Base-by-base conservation (phyloP, 495 filamentous ascomycete genomes). In the Aspergillus panamensis region DNA sequence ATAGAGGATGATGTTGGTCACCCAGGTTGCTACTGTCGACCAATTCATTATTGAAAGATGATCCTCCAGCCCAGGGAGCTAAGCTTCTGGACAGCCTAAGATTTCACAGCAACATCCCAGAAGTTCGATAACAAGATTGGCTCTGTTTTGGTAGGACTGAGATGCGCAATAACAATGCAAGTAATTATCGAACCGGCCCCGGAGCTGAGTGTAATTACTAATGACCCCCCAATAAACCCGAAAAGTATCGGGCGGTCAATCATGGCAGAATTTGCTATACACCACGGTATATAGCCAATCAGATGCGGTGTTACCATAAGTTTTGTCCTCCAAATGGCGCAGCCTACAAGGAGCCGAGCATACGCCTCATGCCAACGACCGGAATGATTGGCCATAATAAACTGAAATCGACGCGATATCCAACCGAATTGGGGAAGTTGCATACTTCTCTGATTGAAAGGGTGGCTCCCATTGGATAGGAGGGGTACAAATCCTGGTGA, bases 1-100 rank as follows among this genome's bases (percentile, higher is more conserved):
- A 55, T 68, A 75, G 8, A 59, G 25, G 25, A 77, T 45, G 59
- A 73, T 72, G 54, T 69, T 71, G 37, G 77, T 59, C 10, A 70
- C 53, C 14, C 37, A n/a, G 25, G 65, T 50, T 31, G 56, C 31
- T 33, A 63, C 43, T 9, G 25, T 61, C 40, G 61, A 59, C 53
- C 67, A 70, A 55, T 62, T 57, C 66, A 72, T 67, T 42, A 72
- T 67, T 42, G 17, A 32, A 25, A 33, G 33, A 39, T 55, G 25
- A 2, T 20, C 14, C n/a, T 20, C 8, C 19, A n/a, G n/a, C n/a
- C n/a, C n/a, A n/a, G n/a, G n/a, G 20, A 39, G 17, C 19, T 57
- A 8, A 20, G 10, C 12, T 16, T 48, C 13, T 25, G 25, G 25
- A 25, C n/a, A 37, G 19, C 16, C 25, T 14, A 50, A 32, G 25